Percentiles rank a stretch among this genome's conserved stretches.
Conservation (phyloP, 495 filamentous ascomycete genomes). For the Penicillium arizonense region DNA sequence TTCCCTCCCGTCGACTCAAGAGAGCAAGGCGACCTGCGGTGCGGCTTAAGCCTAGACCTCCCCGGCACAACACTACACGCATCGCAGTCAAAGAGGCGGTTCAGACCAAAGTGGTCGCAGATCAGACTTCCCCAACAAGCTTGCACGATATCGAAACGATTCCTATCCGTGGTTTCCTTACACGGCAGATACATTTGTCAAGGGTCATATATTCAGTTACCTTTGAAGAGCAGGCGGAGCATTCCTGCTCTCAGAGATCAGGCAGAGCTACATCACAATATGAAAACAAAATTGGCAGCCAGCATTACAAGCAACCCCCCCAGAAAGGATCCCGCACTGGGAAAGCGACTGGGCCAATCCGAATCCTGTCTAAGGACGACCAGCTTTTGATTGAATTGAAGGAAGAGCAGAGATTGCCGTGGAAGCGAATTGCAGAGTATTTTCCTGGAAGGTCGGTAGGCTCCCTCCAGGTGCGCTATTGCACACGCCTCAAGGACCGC, state of each 20-base stretch:
- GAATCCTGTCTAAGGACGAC: slow-evolving; percentile 12
- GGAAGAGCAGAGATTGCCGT: slow-evolving; percentile 7
- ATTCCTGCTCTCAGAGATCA: slow-evolving; percentile 1
- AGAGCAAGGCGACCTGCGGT: neutral
- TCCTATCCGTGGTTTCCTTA: too few relatives aligned
- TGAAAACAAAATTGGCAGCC: slow-evolving; percentile 4
- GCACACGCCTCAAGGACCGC: slow-evolving; percentile 8
- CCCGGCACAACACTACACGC: neutral
- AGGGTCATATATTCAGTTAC: neutral
- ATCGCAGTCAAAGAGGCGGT: neutral
- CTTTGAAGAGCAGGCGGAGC: slow-evolving; percentile 7
- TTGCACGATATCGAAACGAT: neutral
- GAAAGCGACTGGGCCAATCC: slow-evolving; percentile 2
- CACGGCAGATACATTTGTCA: too few relatives aligned
- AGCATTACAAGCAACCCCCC: neutral
- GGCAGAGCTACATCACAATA: neutral
- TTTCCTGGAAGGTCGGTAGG: slow-evolving; percentile 11
- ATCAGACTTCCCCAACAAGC: neutral
- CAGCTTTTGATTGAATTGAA: slow-evolving; percentile 14
- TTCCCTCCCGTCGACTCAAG: neutral
- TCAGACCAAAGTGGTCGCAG: neutral
- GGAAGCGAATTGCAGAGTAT: slow-evolving; percentile 11
- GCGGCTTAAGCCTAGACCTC: neutral
- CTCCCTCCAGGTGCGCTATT: slow-evolving; percentile 13
- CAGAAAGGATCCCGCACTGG: neutral